A percentile compares a stretch with the other conserved stretches of the same genome.
Conservation (phyloP, 345 rosid genomes). For the Brassica juncea region DNA sequence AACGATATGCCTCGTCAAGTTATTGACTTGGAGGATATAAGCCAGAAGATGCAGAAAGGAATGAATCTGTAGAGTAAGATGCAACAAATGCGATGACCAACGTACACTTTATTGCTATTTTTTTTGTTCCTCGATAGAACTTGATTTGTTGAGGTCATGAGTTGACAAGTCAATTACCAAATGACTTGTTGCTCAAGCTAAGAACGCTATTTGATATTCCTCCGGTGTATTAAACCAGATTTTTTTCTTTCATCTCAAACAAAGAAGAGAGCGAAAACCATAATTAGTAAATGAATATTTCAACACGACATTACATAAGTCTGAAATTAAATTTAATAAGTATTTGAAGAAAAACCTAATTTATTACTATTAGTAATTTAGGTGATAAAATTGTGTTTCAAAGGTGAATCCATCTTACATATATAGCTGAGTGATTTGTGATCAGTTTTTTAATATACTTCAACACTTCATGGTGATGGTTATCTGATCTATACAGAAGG, state of each 20-base stretch:
- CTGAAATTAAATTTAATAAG: background rate
- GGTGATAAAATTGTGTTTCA: background rate
- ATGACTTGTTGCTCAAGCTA: slow-evolving; percentile 20
- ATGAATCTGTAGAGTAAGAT: slow-evolving; percentile 53
- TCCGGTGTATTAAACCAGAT: background rate
- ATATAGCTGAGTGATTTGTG: too few relatives aligned
- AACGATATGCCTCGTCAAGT: slow-evolving; percentile 42
- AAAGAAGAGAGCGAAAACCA: background rate
- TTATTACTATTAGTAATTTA: background rate
- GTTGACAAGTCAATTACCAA: slow-evolving; percentile 32
- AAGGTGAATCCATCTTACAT: too few relatives aligned
- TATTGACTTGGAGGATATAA: slow-evolving; percentile 63
- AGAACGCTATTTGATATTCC: slow-evolving; percentile 6
- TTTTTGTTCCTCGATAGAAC: background rate
- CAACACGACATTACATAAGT: background rate
- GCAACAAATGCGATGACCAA: slow-evolving; percentile 12
- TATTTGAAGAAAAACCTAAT: background rate
- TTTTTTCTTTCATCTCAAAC: background rate
- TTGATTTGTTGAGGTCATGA: background rate
- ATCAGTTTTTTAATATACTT: too few relatives aligned
- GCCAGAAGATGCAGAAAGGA: slow-evolving; percentile 51
- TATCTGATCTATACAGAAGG: background rate
- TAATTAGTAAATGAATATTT: background rate
- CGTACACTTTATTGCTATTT: background rate
- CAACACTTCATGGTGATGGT: background rate